Base-by-base conservation (phyloP, 1,284 basidiomycete species). In the Malassezia vespertilionis region DNA sequence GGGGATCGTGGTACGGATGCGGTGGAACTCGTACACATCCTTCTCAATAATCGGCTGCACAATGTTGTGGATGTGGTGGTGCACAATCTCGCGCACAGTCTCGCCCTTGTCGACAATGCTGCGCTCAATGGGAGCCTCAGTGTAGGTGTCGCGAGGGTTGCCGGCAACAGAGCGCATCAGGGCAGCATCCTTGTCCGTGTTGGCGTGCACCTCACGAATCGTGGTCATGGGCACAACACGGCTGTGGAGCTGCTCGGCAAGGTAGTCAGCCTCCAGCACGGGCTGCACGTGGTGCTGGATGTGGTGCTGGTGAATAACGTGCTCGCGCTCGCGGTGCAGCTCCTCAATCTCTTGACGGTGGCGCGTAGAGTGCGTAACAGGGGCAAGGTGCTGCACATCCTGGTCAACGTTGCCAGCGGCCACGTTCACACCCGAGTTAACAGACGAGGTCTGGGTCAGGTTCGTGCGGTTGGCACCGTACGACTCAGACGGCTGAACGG, bases 341-440 rank as follows among this genome's bases (percentile, higher is more conserved):
- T 72, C 70, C 58, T 72, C 69, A 8, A 65, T 55, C 53, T 70
- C 64, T 56, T 72, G 70, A n/a, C 54, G 56, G 55, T 70, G 64
- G 46, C 59, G 62, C 7, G 54, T 60, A 40, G 61, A 53, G 46
- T 59, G 58, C 1, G 63, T 66, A 22, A 69, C 65, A 2, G 65
- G 52, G 10, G 62, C 63, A 12, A 72, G 59, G 57, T 72, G 70
- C 62, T 71, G 56, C 33, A 69, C 68, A 44, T 69, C 65, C 61
- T 72, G 69, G 12, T 56, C 63, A 1, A 57, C 58, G 49, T 65
- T 54, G 35, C 68, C 67, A 23, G 54, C 56, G 40, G 31, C 56
- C 42, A 65, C 49, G 53, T 63, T 60, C 21, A 61, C 52, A 46
- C 58, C 55, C 51, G 58, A 56, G 46, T 47, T 35, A n/a, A 18